Evolutionary conservation across 371 early-diverging fungal species (phyloP), one percentile per base, ranked within the genome.

Genomic region (Chytridium lagenaria): DNA sequence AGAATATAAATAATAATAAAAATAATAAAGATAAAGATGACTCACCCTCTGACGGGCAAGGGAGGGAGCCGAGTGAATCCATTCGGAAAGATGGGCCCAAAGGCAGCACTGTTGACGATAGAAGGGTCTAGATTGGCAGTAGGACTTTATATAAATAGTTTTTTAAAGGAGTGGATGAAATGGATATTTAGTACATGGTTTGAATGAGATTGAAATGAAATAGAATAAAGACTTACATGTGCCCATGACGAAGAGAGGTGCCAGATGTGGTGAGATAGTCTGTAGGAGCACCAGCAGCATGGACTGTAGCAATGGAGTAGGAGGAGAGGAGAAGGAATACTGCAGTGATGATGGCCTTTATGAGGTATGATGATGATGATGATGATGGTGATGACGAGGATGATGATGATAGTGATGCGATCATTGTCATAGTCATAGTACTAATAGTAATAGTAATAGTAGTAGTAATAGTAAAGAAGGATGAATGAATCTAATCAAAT

Each of bases 101-200:
- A 71, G 2, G 31, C 7, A 40, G 2, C 22, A 19, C 63, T 63
- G 40, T 12, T 7, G 28, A 71, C 65, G 31, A 71, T 50, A 33
- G 64, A 23, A 1, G 71, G 71, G 34, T 71, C 71, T 3, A 71
- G 50, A 36, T 64, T 64, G 33, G 71, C 71, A 2, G 5, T 50
- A 57, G 71, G 61, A 36, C 61, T 61, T 10, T 23, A 52, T 52
- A 23, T 19, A 7, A 44, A 52, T 44, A 12, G 44, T 44, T 44
- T 44, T 7, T 44, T 44, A 26, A 23, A 52, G 26, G 5, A 52
- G 12, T 12, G 26, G 23, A n/a, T 52, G 26, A 26, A 10, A 52
- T 52, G 12, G 5, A 15, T 5, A 26, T 12, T 52, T 52, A 5
- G 23, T 52, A 5, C 44, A 44, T 44, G 7, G 12, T 12, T 44